A percentile compares a stretch with the other conserved stretches of the same genome.
These are phyloP conservation scores for Imleria badia DNA, from an alignment of 768 basidiomycete species.

Conservation along the genomic window DNA sequence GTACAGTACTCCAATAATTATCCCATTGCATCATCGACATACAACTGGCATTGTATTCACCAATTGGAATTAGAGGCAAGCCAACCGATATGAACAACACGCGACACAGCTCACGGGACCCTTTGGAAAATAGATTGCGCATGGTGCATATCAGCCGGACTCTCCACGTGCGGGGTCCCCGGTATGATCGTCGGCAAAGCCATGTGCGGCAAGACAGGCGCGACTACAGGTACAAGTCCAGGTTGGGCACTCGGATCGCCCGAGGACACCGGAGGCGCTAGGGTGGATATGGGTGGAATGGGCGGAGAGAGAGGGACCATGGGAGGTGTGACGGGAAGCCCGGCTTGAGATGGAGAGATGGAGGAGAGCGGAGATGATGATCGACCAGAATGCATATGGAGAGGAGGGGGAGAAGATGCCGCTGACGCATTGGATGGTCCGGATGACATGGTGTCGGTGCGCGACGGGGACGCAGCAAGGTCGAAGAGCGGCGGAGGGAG, in stretches of 20 bases:
- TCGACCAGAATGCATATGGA: not conserved
- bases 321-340: not conserved
- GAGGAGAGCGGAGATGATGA: conserved; percentile 4
- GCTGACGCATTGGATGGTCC: conserved; percentile 22
- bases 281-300: conserved; percentile 22
- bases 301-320: conserved; percentile 10
- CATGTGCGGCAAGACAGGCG: conserved; percentile 9
- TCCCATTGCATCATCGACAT: not conserved
- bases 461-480: conserved; percentile 25
- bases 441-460: conserved; percentile 33
- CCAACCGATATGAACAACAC: not conserved
- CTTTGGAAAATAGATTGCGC: conserved; percentile 10
- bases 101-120: not conserved
- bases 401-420: conserved; percentile 11
- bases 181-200: conserved; percentile 23
- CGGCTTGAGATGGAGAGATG: conserved; percentile 9
- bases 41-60: not conserved
- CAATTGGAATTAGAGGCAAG: not conserved
- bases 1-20: not conserved
- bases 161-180: conserved; percentile 28
- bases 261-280: conserved; percentile 2
- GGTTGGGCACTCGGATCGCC: not conserved
- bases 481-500: conserved; percentile 43
- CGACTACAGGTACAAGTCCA: not conserved
- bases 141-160: conserved; percentile 29